A percentile compares a stretch with the other conserved stretches of the same genome.
phyloP scores from a whole-genome alignment of 768 basidiomycete genomes.

The Mycena galericulata region DNA sequence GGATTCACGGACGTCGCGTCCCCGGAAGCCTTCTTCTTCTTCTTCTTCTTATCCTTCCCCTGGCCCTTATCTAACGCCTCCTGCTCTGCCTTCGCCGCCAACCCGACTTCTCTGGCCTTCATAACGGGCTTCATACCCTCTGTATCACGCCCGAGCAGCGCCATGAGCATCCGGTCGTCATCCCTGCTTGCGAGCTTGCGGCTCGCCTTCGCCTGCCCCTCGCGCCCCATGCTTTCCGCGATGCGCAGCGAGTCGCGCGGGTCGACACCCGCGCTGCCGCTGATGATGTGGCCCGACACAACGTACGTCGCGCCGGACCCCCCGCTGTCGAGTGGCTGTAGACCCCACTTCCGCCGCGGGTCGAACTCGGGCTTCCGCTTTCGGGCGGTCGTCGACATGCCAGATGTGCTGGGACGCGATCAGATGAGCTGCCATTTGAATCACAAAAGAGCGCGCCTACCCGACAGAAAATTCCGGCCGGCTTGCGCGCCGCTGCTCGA shows the following conservation, averaged over 20 bases:
- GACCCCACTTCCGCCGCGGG: conserved; percentile 80
- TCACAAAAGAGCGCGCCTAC: conserved; percentile 55
- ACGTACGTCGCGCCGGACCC: conserved; percentile 75
- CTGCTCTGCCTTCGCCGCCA: conserved; percentile 36
- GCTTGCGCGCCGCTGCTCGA: conserved; percentile 77
- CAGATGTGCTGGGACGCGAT: conserved; percentile 69
- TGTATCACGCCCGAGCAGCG: conserved; percentile 71
- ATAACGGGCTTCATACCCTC: conserved; percentile 76
- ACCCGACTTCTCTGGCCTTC: conserved; percentile 63
- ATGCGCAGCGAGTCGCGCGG: conserved; percentile 60
- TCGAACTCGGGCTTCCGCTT: conserved; percentile 72
- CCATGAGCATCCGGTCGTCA: conserved; percentile 70
- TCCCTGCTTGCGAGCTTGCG: conserved; percentile 69
- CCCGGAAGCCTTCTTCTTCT: conserved; percentile 23
- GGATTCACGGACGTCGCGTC: conserved; percentile 31
- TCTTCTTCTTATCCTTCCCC: conserved; percentile 43
- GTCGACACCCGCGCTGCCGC: conserved; percentile 51
- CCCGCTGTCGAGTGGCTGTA: conserved; percentile 64
- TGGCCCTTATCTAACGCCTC: conserved; percentile 36
- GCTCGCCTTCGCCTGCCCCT: conserved; percentile 81
- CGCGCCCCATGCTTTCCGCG: conserved; percentile 81
- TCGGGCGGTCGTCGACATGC: conserved; percentile 67
- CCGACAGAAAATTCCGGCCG: conserved; percentile 89
- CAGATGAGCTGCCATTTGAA: conserved; percentile 2
- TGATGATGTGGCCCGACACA: conserved; percentile 82